Conservation (phyloP, 1,139 yeast genomes). For the Sporopachydermia cereana region DNA sequence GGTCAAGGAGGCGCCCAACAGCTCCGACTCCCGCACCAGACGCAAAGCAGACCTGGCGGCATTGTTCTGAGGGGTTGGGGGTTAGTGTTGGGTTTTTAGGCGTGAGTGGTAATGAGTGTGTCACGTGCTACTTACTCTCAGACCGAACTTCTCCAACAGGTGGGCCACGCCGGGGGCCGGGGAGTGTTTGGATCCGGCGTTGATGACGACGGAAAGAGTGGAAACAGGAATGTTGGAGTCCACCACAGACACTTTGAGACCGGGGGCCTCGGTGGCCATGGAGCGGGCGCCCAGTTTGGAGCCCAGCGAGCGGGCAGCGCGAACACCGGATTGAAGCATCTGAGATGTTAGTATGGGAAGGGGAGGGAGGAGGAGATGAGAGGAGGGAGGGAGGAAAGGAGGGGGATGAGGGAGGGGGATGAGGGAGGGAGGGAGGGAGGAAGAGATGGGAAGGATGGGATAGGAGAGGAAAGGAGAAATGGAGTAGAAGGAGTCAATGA, state of each 20-base stretch:
- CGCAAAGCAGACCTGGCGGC: slow-evolving; percentile 79
- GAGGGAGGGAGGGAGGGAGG: background rate
- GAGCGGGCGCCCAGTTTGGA: slow-evolving; percentile 38
- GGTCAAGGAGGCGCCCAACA: slow-evolving; percentile 74
- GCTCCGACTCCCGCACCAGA: slow-evolving; percentile 88
- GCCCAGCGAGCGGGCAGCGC: slow-evolving; percentile 12
- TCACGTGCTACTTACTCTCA: slow-evolving; percentile 23
- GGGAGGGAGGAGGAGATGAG: background rate
- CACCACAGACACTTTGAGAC: slow-evolving; percentile 32
- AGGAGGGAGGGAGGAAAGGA: background rate
- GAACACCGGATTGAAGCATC: slow-evolving; percentile 7
- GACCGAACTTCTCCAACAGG: slow-evolving; percentile 72
- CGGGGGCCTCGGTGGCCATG: slow-evolving; percentile 31
- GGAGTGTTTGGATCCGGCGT: slow-evolving; percentile 78
- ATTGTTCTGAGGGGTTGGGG: slow-evolving; percentile 50
- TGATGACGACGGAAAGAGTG: slow-evolving; percentile 66
- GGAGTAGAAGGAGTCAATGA: background rate
- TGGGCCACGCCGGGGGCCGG: slow-evolving; percentile 78
- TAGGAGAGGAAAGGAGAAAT: background rate
- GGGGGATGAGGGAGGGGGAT: background rate
- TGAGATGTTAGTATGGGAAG: background rate
- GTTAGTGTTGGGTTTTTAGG: too few relatives aligned
- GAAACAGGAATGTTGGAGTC: slow-evolving; percentile 46
- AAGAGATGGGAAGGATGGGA: background rate
- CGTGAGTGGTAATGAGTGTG: too few relatives aligned